Conservation (phyloP, 768 basidiomycete species). For the Naganishia kalamii region DNA sequence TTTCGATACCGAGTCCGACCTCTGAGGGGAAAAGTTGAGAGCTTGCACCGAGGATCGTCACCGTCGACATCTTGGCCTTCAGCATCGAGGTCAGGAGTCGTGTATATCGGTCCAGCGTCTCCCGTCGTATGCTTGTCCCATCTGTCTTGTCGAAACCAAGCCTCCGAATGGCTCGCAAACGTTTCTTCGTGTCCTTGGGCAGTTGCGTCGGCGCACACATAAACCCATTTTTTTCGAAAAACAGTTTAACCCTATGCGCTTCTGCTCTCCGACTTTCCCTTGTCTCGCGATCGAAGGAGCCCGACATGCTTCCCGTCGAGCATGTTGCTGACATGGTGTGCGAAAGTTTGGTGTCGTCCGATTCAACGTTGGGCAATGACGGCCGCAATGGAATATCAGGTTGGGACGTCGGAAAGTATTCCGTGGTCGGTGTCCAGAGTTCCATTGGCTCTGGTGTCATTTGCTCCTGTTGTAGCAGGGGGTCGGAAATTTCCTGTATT, state of each 20-base stretch:
- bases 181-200: not conserved
- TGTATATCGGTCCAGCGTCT: conserved; percentile 38
- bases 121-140: conserved; percentile 11
- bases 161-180: conserved; percentile 16
- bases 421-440: not conserved
- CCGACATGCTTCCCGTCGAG: not conserved
- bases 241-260: conserved; percentile 9
- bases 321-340: conserved; percentile 6
- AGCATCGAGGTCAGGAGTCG: conserved; percentile 35
- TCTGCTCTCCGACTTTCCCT: not conserved
- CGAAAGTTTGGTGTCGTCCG: not conserved
- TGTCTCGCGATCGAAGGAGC: not conserved
- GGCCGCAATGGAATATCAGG: not conserved
- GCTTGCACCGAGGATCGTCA: conserved; percentile 38
- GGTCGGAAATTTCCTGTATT: not conserved
- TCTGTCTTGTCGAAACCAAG: conserved; percentile 16
- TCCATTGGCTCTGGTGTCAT: not conserved
- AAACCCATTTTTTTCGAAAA: conserved; percentile 18
- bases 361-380: not conserved
- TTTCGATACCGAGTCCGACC: conserved; percentile 13
- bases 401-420: not conserved
- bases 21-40: conserved; percentile 34
- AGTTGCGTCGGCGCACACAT: conserved; percentile 17
- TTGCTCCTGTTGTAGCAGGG: not conserved
- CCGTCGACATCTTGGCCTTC: conserved; percentile 29